Evolutionary conservation across 2,329 filamentous ascomycete species (phyloP).

Genomic region (Hypoxylon sp.): DNA sequence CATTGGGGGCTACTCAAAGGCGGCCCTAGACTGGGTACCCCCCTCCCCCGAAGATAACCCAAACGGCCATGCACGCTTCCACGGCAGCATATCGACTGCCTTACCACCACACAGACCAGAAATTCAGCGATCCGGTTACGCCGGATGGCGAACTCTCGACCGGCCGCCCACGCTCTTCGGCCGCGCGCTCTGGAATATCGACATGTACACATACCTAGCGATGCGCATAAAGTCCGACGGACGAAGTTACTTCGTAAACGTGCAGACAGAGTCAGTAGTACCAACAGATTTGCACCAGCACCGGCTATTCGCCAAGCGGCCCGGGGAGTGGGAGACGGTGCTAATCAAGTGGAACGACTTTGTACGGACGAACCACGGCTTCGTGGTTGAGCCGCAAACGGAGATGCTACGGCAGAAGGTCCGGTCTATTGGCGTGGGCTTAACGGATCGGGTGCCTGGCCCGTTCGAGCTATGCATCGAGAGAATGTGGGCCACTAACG

Average conservation of each 20-base stretch:
- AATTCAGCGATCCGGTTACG: slow-evolving; percentile 86
- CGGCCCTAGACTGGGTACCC: slow-evolving; percentile 65
- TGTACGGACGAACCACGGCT: slow-evolving; percentile 92
- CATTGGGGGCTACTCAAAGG: slow-evolving; percentile 87
- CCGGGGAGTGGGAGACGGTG: slow-evolving; percentile 96
- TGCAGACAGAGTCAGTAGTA: slow-evolving; percentile 94
- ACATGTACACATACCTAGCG: slow-evolving; percentile 89
- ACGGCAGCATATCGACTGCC: slow-evolving; percentile 88
- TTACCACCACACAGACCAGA: slow-evolving; percentile 82
- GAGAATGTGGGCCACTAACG: slow-evolving; percentile 91
- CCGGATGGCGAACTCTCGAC: slow-evolving; percentile 89
- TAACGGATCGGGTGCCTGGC: slow-evolving; percentile 90
- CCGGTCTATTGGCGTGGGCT: slow-evolving; percentile 84
- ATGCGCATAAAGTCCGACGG: slow-evolving; percentile 92
- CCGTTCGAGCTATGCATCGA: slow-evolving; percentile 90
- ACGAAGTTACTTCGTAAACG: slow-evolving; percentile 92
- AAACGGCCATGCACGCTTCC: slow-evolving; percentile 79
- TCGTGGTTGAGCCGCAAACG: slow-evolving; percentile 92
- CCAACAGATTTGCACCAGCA: slow-evolving; percentile 98
- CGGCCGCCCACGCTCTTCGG: slow-evolving; percentile 86
- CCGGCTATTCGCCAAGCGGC: slow-evolving; percentile 81
- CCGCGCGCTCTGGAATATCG: slow-evolving; percentile 87
- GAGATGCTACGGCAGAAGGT: slow-evolving; percentile 91
- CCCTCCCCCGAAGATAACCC: slow-evolving; percentile 42
- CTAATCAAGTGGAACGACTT: slow-evolving; percentile 92